Evolutionary conservation across 1,284 basidiomycete genomes (phyloP), one percentile per base, ranked within the genome.

Genomic region (Phlebopus sp.): DNA sequence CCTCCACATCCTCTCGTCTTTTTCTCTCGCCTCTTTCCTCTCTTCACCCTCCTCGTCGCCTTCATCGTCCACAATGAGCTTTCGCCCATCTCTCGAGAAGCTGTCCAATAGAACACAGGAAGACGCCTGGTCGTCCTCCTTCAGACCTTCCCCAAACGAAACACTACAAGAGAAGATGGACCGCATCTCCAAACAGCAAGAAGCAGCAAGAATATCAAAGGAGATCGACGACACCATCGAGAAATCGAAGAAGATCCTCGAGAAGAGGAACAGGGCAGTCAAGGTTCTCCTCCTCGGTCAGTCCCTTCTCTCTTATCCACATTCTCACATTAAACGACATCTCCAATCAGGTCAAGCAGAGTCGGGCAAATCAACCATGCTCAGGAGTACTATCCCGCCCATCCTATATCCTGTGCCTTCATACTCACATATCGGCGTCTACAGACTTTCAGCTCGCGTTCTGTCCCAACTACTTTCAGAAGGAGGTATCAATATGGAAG

Each of bases 361-460:
- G 68, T 83, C 82, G 1, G 83, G 83, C 46, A 86, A 86, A 70
- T 85, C 82, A 46, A 82, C 83, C 8, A 76, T 83, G 14, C 63
- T 86, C 44, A 81, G 83, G 66, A 85, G 83, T 85, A 39, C 35
- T 58, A 62, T 7, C 13, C 6, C 8, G 4, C 3, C 5, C 11
- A 37, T 0, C 8, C 4, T 52, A 35, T 4, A 8, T 47, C 21
- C 9, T 21, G 3, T 32, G 1, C 1, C 7, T 25, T 4, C 42
- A 43, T 40, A 32, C 42, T 31, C 14, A n/a, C 1, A 23, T 37
- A 6, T 31, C 15, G 30, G 46, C 48, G 19, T 37, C 40, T 15
- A 13, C 51, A 84, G 84, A 87, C 59, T 86, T 86, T 53, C 82
- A 85, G 59, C 63, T 85, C 8, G 74, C 77, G 1, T 85, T 85